A percentile compares a stretch with the other conserved stretches of the same genome.
These are phyloP conservation scores for Detonula confervacea DNA, from an alignment of 352 stramenopile species.

Conservation along the genomic window DNA sequence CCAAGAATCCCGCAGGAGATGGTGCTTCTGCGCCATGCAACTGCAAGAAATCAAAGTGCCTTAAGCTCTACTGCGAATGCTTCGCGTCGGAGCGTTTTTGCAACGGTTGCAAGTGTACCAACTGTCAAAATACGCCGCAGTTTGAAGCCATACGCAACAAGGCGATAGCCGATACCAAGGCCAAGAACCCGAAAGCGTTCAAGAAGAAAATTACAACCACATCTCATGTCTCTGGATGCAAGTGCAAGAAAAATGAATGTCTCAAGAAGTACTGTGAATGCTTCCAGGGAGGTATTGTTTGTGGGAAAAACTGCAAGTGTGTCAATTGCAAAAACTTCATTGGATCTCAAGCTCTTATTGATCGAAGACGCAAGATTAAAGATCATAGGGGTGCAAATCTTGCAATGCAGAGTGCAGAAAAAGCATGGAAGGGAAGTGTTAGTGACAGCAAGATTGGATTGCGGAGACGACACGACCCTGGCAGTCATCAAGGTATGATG, in stretches of 20 bases:
- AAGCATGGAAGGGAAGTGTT: conserved; percentile 63
- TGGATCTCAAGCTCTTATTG: conserved; percentile 78
- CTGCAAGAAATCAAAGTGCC: conserved; percentile 95
- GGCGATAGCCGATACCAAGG: conserved; percentile 85
- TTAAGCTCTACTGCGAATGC: conserved; percentile 93
- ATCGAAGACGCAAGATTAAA: conserved; percentile 83
- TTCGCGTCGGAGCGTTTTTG: conserved; percentile 88
- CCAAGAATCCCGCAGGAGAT: conserved; percentile 14
- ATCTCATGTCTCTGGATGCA: conserved; percentile 85
- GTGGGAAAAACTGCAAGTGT: conserved; percentile 94
- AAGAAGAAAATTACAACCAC: conserved; percentile 80
- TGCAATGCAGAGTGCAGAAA: conserved; percentile 66
- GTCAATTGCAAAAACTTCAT: conserved; percentile 92
- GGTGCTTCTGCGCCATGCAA: conserved; percentile 85
- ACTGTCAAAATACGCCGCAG: conserved; percentile 91
- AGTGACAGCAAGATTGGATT: neutral
- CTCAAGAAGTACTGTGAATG: conserved; percentile 99
- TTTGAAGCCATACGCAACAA: conserved; percentile 79
- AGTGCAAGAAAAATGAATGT: conserved; percentile 97
- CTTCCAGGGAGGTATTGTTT: conserved; percentile 94
- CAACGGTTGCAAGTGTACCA: conserved; percentile 92
- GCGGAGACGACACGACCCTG: too few species aligned
- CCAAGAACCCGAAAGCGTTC: conserved; percentile 88
- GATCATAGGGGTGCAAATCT: conserved; percentile 68
- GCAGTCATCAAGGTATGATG: too few species aligned